These are phyloP conservation scores for Thelonectria olida DNA, from an alignment of 2,329 filamentous ascomycete species.

Conservation along the genomic window DNA sequence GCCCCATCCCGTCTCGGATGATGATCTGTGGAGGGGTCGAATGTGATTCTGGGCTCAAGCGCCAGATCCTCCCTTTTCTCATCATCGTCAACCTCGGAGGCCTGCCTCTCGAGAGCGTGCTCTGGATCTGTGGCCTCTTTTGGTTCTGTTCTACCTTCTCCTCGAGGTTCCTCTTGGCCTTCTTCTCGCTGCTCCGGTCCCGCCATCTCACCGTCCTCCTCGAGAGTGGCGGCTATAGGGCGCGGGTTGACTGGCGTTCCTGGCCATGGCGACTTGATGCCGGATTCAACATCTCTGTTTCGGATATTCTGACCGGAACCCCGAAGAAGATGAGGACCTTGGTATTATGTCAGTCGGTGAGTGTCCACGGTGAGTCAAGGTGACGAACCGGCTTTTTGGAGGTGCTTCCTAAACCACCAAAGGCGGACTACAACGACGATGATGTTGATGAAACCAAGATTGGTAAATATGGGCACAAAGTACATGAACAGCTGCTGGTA, in stretches of 20 bases:
- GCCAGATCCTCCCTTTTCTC: constrained; percentile 6
- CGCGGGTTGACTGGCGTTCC: not conserved
- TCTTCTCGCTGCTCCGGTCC: not conserved
- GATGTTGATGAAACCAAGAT: constrained; percentile 60
- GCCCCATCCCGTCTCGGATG: constrained; percentile 38
- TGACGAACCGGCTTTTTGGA: constrained; percentile 51
- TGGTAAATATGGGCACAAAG: constrained; percentile 57
- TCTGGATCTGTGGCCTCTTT: not conserved
- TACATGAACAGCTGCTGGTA: constrained; percentile 64
- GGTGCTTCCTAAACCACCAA: constrained; percentile 57
- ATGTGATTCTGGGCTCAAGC: constrained; percentile 36
- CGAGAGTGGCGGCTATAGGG: not conserved
- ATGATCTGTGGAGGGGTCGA: constrained; percentile 39
- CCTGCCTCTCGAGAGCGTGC: not conserved
- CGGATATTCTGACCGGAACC: not conserved
- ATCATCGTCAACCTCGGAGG: not conserved
- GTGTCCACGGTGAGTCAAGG: not conserved
- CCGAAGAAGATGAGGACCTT: constrained; percentile 30
- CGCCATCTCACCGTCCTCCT: not conserved
- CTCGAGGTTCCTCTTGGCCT: not conserved
- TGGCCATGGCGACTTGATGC: not conserved
- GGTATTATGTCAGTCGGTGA: not conserved
- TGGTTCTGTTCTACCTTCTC: not conserved
- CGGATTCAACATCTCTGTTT: constrained; percentile 11
- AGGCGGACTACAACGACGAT: constrained; percentile 58